These are phyloP conservation scores for Lolium perenne DNA, from an alignment of 176 grass and related monocot species.

Conservation along the genomic window DNA sequence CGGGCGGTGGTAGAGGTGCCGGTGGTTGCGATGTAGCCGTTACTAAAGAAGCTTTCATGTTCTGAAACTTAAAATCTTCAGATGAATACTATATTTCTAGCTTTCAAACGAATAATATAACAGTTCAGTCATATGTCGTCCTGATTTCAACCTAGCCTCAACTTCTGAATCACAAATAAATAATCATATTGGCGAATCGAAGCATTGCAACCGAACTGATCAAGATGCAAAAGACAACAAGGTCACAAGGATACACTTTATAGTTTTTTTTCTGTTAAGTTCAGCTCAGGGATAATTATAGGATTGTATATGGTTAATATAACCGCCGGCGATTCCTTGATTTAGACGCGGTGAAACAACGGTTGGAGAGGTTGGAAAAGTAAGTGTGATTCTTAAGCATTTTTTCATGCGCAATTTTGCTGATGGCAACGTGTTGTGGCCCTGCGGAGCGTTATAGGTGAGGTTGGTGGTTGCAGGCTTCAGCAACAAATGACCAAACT, in stretches of 20 bases:
- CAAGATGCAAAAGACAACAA: neutral
- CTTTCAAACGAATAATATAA: neutral
- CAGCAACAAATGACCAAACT: constrained; percentile 50
- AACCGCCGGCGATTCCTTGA: neutral
- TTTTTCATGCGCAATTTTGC: constrained; percentile 16
- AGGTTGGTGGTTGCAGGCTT: constrained; percentile 43
- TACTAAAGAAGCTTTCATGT: constrained; percentile 74
- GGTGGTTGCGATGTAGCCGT: constrained; percentile 72
- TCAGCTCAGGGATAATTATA: neutral
- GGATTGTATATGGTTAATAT: neutral
- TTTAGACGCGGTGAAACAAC: constrained; percentile 33
- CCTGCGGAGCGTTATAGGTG: constrained; percentile 41
- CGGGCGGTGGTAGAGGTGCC: constrained; percentile 45
- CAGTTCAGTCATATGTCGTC: neutral
- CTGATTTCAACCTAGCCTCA: neutral
- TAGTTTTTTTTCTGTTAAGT: neutral
- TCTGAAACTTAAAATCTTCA: neutral
- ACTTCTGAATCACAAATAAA: neutral
- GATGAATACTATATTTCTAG: neutral
- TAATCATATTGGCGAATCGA: neutral
- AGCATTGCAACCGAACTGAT: neutral
- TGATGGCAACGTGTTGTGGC: constrained; percentile 39
- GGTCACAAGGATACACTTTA: neutral
- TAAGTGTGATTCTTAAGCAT: constrained; percentile 46
- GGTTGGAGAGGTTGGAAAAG: neutral